phyloP scores from a whole-genome alignment of 1,139 yeast genomes.

The Yamadazyma taylorii region DNA sequence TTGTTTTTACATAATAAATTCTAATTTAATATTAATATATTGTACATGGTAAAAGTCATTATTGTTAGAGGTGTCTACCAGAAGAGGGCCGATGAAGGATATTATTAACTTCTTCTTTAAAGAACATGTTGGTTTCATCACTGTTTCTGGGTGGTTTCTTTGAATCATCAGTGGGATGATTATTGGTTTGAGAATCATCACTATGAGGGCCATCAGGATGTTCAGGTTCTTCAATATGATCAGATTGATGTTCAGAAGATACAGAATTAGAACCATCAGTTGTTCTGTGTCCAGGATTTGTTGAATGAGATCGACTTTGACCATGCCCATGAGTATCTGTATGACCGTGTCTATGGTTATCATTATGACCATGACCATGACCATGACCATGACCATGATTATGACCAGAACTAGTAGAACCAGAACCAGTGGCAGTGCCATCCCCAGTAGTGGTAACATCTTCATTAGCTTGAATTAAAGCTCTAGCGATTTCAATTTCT shows the following conservation, averaged over 20 bases:
- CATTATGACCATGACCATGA: conserved; percentile 2
- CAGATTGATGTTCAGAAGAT: too few relatives aligned
- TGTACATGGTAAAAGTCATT: too few relatives aligned
- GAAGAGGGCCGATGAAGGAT: too few relatives aligned
- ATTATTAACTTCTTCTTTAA: conserved; percentile 23
- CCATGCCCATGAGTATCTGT: too few relatives aligned
- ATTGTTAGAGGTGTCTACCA: too few relatives aligned
- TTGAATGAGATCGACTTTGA: too few relatives aligned
- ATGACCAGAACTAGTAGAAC: too few relatives aligned
- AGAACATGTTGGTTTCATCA: conserved; percentile 29
- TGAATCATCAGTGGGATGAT: conserved; percentile 3
- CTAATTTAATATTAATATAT: not conserved
- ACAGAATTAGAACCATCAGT: too few relatives aligned
- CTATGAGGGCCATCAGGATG: not conserved
- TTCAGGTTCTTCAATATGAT: too few relatives aligned
- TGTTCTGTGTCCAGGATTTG: too few relatives aligned
- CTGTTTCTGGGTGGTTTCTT: conserved; percentile 5
- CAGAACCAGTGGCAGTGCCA: too few relatives aligned
- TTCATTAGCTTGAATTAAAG: conserved; percentile 61
- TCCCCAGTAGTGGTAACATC: conserved; percentile 18
- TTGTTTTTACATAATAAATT: conserved; percentile 1
- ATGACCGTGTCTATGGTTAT: not conserved
- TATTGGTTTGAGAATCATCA: conserved; percentile 6
- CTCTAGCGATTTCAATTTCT: conserved; percentile 67
- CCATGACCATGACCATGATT: conserved; percentile 10